Evolutionary conservation across 2,329 filamentous ascomycete species (phyloP).

Genomic region (Botryosphaeria agaves): DNA sequence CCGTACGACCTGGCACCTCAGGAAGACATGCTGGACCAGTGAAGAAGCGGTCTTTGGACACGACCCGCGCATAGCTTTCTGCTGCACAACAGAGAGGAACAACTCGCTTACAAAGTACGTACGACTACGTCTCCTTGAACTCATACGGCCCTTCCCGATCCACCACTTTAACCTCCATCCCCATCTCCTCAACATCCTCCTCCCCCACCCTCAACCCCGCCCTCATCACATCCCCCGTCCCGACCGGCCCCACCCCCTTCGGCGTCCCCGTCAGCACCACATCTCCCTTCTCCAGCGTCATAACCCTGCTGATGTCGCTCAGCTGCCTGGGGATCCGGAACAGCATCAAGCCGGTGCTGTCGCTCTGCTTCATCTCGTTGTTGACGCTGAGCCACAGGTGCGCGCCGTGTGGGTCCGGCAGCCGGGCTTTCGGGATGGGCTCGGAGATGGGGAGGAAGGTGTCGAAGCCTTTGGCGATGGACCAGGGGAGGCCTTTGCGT

Average conservation of each 20-base stretch:
- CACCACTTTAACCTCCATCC: constrained; percentile 66
- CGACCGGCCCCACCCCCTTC: constrained; percentile 80
- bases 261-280: constrained; percentile 93
- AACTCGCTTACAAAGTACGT: too few species aligned
- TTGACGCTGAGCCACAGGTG: constrained; percentile 81
- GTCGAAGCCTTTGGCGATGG: constrained; percentile 93
- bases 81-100: too few species aligned
- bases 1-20: too few species aligned
- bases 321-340: constrained; percentile 78
- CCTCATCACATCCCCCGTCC: constrained; percentile 71
- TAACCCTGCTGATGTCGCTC: constrained; percentile 83
- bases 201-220: constrained; percentile 67
- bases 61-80: too few species aligned
- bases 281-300: constrained; percentile 84
- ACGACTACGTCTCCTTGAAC: constrained; percentile 38
- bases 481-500: constrained; percentile 91
- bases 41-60: too few species aligned
- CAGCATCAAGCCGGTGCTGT: constrained; percentile 87
- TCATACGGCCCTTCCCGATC: constrained; percentile 63
- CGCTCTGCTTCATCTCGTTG: constrained; percentile 57
- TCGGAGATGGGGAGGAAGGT: constrained; percentile 83
- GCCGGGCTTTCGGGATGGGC: constrained; percentile 60
- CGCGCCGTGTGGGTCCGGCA: constrained; percentile 75
- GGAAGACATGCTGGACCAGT: neutral
- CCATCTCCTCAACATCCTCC: constrained; percentile 69